Conservation (phyloP, 2,329 filamentous ascomycete genomes). For the Trichoderma sp. region DNA sequence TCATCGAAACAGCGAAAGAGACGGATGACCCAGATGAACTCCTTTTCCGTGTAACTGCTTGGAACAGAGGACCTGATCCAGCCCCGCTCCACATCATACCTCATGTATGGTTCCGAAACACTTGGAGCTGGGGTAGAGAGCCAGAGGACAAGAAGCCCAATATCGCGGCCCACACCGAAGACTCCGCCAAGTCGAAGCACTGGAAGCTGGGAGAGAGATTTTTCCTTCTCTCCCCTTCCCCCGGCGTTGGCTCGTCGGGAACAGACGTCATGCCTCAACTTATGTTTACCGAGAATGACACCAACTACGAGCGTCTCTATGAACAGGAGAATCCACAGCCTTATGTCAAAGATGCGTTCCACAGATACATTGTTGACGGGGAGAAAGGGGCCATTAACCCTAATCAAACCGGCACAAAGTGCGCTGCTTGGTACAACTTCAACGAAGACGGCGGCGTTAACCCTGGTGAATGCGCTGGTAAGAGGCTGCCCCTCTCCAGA, state of each 20-base stretch:
- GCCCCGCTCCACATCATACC: conserved; percentile 92
- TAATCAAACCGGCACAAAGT: conserved; percentile 78
- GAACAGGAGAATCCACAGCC: conserved; percentile 74
- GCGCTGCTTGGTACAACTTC: conserved; percentile 88
- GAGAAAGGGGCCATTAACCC: conserved; percentile 84
- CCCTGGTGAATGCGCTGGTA: conserved; percentile 88
- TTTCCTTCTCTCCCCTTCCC: conserved; percentile 84
- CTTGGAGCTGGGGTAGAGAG: conserved; percentile 92
- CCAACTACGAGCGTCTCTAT: conserved; percentile 79
- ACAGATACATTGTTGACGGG: conserved; percentile 79
- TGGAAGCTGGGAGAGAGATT: conserved; percentile 79
- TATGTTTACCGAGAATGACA: conserved; percentile 95
- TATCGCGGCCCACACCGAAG: conserved; percentile 67
- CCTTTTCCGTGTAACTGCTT: conserved; percentile 90
- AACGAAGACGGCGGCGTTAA: conserved; percentile 84
- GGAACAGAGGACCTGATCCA: conserved; percentile 89
- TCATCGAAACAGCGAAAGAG: conserved; percentile 95
- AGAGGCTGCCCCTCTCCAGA: conserved; percentile 30
- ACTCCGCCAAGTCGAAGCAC: conserved; percentile 75
- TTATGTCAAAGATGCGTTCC: conserved; percentile 95
- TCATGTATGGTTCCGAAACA: conserved; percentile 96
- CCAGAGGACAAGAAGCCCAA: conserved; percentile 73
- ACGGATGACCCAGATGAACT: conserved; percentile 88
- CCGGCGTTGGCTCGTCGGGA: conserved; percentile 74
- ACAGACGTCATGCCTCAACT: conserved; percentile 83